Evolutionary conservation across 805 yeast species (phyloP), one percentile per base, ranked within the genome.

Genomic region (Kluyveromyces siamensis): DNA sequence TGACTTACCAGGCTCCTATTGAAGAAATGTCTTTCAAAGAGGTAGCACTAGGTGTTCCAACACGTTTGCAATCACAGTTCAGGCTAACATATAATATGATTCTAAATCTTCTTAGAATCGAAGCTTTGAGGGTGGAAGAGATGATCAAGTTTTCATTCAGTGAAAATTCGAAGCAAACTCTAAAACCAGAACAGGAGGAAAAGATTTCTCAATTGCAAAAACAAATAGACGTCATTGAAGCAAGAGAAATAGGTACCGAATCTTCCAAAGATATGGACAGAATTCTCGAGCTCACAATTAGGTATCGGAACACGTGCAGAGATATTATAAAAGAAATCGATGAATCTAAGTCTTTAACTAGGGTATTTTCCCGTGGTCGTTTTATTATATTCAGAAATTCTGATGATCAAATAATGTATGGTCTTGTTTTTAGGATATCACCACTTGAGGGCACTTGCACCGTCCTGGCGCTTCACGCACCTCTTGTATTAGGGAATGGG

Each of bases 81-180:
- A 76, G 99, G 62, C 73, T 93, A 62, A 93, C 99, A 0, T 93
- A 93, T 66, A 90, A 86, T 57, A 93, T 93, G 98, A 91, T 90
- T 55, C 74, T 93, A 63, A 93, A 91, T 60, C 69, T 93, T 52
- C 72, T 93, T 55, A 78, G 99, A 63, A 89, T 93, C 50, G 99
- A 93, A 65, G 97, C 98, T 0, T 71, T 93, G 52, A 79, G 84
- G 57, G 98, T 93, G n/a, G 99, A 93, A 62, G 99, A 93, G 63
- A 93, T 93, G 96, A 91, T 93, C 58, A 91, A 90, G 62, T 86
- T 91, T 53, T 89, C 97, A 0, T 93, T 93, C 66, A 80, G 95
- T 67, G 99, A 93, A 62, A 90, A 93, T 60, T 74, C 90, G 0
- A 76, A 90, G 0, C 97, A 91, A 62, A 79, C 88, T 0, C 68